A percentile compares a stretch with the other conserved stretches of the same genome.
Conservation (phyloP, 371 early-diverging fungal genomes). For the Lichtheimia ornata region DNA sequence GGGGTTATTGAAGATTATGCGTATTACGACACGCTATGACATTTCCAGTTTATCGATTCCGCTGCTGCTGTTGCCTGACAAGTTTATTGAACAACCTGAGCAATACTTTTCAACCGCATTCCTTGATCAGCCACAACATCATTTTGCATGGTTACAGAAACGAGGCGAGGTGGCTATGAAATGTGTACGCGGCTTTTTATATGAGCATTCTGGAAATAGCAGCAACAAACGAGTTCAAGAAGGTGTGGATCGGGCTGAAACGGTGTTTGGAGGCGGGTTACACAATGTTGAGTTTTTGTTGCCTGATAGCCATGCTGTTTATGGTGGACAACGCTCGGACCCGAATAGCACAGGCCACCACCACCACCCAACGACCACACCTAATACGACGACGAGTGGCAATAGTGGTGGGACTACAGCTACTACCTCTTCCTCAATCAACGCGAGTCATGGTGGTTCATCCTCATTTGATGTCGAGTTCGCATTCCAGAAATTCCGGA, state of each 20-base stretch:
- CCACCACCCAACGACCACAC: conserved; percentile 4
- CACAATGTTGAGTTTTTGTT: conserved; percentile 47
- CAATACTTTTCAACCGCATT: conserved; percentile 13
- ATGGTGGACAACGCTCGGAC: conserved; percentile 17
- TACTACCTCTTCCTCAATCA: conserved; percentile 1
- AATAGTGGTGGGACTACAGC: neutral
- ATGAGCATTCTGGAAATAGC: conserved; percentile 47
- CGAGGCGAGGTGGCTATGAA: conserved; percentile 66
- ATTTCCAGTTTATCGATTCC: conserved; percentile 70
- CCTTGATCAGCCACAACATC: conserved; percentile 24
- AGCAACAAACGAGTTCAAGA: conserved; percentile 40
- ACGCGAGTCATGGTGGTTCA: neutral
- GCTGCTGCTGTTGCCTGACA: conserved; percentile 63
- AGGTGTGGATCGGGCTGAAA: conserved; percentile 30
- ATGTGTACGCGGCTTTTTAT: conserved; percentile 62
- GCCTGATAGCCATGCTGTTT: conserved; percentile 29
- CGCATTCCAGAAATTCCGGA: conserved; percentile 45
- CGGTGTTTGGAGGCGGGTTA: conserved; percentile 39
- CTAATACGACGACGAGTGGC: too few relatives aligned
- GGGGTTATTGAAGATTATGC: conserved; percentile 69
- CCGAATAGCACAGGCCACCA: conserved; percentile 6
- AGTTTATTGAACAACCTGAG: conserved; percentile 44
- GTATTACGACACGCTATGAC: conserved; percentile 66
- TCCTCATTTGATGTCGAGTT: conserved; percentile 29
- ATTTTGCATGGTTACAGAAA: conserved; percentile 38